Percentiles rank a stretch among this genome's conserved stretches.
These are phyloP conservation scores for Cryptococcus sp. DNA, from an alignment of 1,284 basidiomycete genomes.

Conservation along the genomic window DNA sequence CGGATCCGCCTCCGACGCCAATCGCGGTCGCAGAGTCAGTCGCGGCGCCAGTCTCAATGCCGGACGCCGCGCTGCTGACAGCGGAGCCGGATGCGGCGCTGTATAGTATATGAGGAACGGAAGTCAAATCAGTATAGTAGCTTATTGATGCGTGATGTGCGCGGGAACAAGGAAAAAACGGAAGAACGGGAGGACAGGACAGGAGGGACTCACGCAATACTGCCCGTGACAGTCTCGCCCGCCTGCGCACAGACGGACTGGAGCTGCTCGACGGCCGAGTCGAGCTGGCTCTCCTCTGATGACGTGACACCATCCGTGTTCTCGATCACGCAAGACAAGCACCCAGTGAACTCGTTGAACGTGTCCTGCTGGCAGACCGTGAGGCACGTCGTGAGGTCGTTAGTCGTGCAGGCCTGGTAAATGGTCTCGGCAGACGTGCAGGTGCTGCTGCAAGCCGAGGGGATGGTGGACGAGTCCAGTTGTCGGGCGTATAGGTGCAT, in stretches of 20 bases:
- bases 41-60: constrained; percentile 4
- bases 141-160: neutral
- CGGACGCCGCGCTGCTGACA: neutral
- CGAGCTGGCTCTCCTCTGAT: constrained; percentile 18
- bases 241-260: constrained; percentile 22
- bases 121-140: neutral
- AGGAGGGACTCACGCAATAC: constrained; percentile 15
- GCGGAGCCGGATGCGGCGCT: neutral
- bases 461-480: constrained; percentile 27
- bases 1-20: neutral
- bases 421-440: constrained; percentile 28
- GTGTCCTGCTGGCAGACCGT: constrained; percentile 30
- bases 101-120: neutral
- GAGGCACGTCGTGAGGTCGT: constrained; percentile 31
- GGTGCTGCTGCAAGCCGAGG: constrained; percentile 22
- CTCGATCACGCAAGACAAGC: constrained; percentile 28
- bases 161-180: neutral
- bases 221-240: constrained; percentile 27
- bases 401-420: constrained; percentile 47
- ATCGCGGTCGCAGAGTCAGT: constrained; percentile 1
- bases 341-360: constrained; percentile 29
- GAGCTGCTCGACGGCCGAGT: constrained; percentile 25
- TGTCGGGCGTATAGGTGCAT: constrained; percentile 28
- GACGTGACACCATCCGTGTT: constrained; percentile 23
- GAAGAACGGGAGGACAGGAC: neutral